Evolutionary conservation across 371 early-diverging fungal genomes (phyloP).

Genomic region (Mortierella sp.): DNA sequence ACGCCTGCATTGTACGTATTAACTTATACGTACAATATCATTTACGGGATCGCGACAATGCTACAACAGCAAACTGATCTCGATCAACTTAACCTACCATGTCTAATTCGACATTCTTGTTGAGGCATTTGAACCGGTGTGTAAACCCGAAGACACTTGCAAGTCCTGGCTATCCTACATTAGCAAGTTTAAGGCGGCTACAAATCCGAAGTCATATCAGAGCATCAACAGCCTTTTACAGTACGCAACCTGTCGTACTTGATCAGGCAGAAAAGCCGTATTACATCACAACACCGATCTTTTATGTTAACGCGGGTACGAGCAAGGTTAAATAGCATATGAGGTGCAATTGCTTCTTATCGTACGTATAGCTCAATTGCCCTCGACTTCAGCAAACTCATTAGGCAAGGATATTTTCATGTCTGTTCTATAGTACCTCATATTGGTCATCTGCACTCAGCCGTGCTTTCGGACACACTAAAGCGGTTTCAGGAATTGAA

Average conservation of each 20-base stretch:
- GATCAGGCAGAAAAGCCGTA: constrained; percentile 50
- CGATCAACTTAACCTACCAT: constrained; percentile 11
- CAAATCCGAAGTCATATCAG: constrained; percentile 13
- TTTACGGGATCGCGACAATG: no score
- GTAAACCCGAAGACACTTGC: constrained; percentile 6
- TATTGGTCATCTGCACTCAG: constrained; percentile 94
- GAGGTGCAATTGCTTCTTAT: background rate
- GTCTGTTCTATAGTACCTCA: constrained; percentile 81
- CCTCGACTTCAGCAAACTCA: background rate
- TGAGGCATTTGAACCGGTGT: constrained; percentile 23
- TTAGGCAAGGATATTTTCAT: background rate
- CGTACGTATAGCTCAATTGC: background rate
- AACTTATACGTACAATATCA: no score
- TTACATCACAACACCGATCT: constrained; percentile 93
- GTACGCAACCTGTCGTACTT: background rate
- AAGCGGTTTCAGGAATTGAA: constrained; percentile 80
- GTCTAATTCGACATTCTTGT: constrained; percentile 21
- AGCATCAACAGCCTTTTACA: constrained; percentile 20
- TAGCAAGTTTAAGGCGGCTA: background rate
- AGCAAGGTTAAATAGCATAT: background rate
- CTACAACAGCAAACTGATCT: background rate
- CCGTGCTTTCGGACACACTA: constrained; percentile 88
- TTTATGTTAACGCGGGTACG: constrained; percentile 95
- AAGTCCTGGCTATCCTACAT: constrained; percentile 8
- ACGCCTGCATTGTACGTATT: background rate